phyloP scores from a whole-genome alignment of 768 basidiomycete species.

The Coprinellus aureogranulatus region DNA sequence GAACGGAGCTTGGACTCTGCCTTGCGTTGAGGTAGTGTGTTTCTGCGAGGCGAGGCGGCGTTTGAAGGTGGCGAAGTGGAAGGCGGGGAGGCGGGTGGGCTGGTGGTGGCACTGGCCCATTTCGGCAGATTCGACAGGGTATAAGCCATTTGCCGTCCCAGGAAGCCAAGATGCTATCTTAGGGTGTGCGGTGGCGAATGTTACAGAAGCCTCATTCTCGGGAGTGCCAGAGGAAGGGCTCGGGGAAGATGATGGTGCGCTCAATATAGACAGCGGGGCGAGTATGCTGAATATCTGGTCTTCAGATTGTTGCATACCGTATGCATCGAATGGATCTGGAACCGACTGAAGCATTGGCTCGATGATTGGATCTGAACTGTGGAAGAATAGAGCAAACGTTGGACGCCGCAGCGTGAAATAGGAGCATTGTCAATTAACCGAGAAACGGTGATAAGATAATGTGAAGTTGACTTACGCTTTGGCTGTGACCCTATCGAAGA shows the following conservation, averaged over 20 bases:
- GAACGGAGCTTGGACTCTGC: slow-evolving; percentile 67
- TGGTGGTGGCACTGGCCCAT: slow-evolving; percentile 37
- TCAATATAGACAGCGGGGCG: slow-evolving; percentile 79
- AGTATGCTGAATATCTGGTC: slow-evolving; percentile 93
- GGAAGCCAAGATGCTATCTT: slow-evolving; percentile 31
- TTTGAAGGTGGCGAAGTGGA: slow-evolving; percentile 48
- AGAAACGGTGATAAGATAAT: slow-evolving; percentile 14
- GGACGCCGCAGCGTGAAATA: slow-evolving; percentile 6
- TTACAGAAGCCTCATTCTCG: slow-evolving; percentile 34
- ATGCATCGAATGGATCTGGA: slow-evolving; percentile 91
- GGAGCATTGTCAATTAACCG: background rate
- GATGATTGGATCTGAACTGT: slow-evolving; percentile 81
- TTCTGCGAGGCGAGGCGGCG: slow-evolving; percentile 37
- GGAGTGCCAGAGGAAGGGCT: slow-evolving; percentile 56
- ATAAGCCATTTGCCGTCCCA: slow-evolving; percentile 42
- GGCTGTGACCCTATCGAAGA: slow-evolving; percentile 83
- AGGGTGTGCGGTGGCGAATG: slow-evolving; percentile 26
- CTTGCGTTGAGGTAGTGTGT: slow-evolving; percentile 56
- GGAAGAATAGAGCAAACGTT: slow-evolving; percentile 1
- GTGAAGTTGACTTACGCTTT: slow-evolving; percentile 65
- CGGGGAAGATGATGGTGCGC: slow-evolving; percentile 50
- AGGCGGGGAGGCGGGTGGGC: slow-evolving; percentile 38
- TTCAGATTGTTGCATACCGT: slow-evolving; percentile 83
- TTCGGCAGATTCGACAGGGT: slow-evolving; percentile 52
- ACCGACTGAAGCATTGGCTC: slow-evolving; percentile 88